Evolutionary conservation across 306 rosid genomes (phyloP).

Genomic region (Fragaria vesca): DNA sequence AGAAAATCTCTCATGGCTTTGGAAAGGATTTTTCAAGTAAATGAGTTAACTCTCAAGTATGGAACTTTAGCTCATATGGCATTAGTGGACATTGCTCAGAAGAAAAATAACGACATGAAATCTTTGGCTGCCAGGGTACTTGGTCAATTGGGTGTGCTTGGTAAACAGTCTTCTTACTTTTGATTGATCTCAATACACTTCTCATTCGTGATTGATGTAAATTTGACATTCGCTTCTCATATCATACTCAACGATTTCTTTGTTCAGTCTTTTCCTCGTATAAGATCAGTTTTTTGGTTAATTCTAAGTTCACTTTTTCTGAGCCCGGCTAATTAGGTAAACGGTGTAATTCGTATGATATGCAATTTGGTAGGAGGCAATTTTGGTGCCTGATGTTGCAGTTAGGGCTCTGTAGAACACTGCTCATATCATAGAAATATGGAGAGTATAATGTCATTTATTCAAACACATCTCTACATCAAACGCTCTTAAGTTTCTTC

Average conservation of each 20-base stretch:
- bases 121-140: slow-evolving; percentile 62
- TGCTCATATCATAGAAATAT: not conserved
- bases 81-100: slow-evolving; percentile 55
- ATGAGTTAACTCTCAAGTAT: slow-evolving; percentile 37
- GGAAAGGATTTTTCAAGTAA: slow-evolving; percentile 48
- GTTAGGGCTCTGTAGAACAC: no score
- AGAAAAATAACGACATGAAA: slow-evolving; percentile 41
- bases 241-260: not conserved
- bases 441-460: no score
- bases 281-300: not conserved
- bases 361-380: no score
- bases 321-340: no score
- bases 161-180: slow-evolving; percentile 59
- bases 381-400: no score
- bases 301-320: not conserved
- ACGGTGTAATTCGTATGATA: no score
- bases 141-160: slow-evolving; percentile 51
- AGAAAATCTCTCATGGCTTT: slow-evolving; percentile 44
- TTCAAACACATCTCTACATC: not conserved
- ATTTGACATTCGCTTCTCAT: not conserved
- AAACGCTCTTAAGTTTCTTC: not conserved
- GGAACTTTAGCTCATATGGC: slow-evolving; percentile 46
- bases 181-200: slow-evolving; percentile 16
- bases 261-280: not conserved
- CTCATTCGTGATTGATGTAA: not conserved